Percentiles rank a stretch among this genome's conserved stretches.
phyloP scores from a whole-genome alignment of 2,329 filamentous ascomycete species.

The Colletotrichum musae region DNA sequence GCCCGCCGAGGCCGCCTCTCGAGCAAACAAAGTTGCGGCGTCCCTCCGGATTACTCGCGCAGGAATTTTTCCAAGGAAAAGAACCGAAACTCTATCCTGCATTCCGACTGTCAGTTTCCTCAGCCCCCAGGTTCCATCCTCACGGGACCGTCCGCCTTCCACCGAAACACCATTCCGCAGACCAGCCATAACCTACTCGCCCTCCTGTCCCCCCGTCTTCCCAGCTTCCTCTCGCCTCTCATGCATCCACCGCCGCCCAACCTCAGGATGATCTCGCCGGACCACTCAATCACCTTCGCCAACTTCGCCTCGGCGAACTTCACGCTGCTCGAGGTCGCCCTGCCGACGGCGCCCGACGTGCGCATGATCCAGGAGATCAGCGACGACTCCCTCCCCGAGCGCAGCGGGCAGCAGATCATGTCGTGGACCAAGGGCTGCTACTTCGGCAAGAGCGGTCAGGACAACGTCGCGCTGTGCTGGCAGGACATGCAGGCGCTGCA shows the following conservation, averaged over 20 bases:
- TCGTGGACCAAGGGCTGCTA: slow-evolving; percentile 36
- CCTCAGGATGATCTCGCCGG: slow-evolving; percentile 24
- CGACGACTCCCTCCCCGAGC: not conserved
- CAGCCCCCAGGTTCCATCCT: not conserved
- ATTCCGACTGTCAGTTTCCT: not conserved
- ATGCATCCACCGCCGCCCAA: not conserved
- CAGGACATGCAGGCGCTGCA: slow-evolving; percentile 35
- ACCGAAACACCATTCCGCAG: too few relatives aligned
- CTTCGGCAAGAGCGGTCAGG: slow-evolving; percentile 31
- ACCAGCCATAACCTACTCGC: not conserved
- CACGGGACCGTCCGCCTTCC: too few relatives aligned
- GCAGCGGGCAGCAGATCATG: not conserved
- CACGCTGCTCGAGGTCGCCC: slow-evolving; percentile 4
- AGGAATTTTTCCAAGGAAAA: not conserved
- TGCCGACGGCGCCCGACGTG: slow-evolving; percentile 17
- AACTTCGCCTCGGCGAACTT: slow-evolving; percentile 32
- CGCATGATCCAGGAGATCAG: slow-evolving; percentile 18
- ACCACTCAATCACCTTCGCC: slow-evolving; percentile 29
- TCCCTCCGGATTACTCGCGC: not conserved
- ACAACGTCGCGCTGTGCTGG: slow-evolving; percentile 31
- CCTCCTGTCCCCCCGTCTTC: not conserved
- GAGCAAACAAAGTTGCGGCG: not conserved
- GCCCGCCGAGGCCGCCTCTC: not conserved
- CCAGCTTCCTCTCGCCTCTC: not conserved
- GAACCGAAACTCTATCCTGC: too few relatives aligned